Evolutionary conservation across 768 basidiomycete species (phyloP).

Genomic region (Boletales sp.): DNA sequence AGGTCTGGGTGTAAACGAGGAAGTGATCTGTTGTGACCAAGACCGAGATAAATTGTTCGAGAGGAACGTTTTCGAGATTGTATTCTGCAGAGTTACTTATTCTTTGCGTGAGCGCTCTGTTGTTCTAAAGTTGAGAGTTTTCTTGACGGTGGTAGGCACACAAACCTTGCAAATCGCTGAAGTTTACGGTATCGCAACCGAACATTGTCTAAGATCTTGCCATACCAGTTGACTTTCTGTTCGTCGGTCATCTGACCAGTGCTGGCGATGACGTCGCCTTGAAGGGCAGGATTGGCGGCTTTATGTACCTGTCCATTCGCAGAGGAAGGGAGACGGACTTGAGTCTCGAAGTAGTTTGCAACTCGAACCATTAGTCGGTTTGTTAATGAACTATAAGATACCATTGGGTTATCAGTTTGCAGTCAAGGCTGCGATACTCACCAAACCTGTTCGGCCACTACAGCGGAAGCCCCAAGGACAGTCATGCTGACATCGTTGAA

Average conservation of each 20-base stretch:
- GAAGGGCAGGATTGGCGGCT: slow-evolving; percentile 32
- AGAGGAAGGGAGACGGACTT: slow-evolving; percentile 73
- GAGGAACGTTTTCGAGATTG: slow-evolving; percentile 64
- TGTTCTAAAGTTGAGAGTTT: slow-evolving; percentile 3
- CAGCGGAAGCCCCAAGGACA: slow-evolving; percentile 78
- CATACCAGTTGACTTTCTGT: slow-evolving; percentile 85
- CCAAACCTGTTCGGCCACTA: slow-evolving; percentile 97
- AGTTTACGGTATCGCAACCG: slow-evolving; percentile 89
- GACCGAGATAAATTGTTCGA: slow-evolving; percentile 76
- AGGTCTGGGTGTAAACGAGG: slow-evolving; percentile 84
- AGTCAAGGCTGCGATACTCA: slow-evolving; percentile 34
- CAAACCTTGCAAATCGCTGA: slow-evolving; percentile 84
- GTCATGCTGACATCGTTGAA: slow-evolving; percentile 90
- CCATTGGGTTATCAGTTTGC: background rate
- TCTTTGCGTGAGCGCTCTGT: slow-evolving; percentile 70
- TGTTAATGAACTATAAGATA: slow-evolving; percentile 67
- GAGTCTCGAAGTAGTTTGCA: slow-evolving; percentile 91
- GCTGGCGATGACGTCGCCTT: slow-evolving; percentile 35
- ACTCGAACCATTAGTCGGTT: slow-evolving; percentile 92
- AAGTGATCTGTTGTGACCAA: slow-evolving; percentile 87
- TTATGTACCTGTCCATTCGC: slow-evolving; percentile 29
- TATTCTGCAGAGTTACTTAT: slow-evolving; percentile 96
- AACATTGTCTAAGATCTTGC: slow-evolving; percentile 90
- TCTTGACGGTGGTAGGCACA: background rate
- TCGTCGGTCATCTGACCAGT: slow-evolving; percentile 64